Conservation (phyloP, 129 eudicot species). For the Artemisia tridentata region DNA sequence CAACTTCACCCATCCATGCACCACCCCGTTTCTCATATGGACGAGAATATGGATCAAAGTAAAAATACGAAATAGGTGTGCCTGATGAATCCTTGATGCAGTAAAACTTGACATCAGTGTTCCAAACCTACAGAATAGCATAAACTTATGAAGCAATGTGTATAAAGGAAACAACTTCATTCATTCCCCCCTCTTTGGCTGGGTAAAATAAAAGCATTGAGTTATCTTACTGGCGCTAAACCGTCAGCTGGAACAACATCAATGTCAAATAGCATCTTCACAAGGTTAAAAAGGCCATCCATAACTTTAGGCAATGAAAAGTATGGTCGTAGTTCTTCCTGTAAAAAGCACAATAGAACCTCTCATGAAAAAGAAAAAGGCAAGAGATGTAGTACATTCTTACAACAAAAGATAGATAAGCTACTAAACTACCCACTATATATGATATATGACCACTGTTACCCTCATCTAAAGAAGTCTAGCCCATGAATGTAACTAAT, state of each 20-base stretch:
- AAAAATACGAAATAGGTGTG: conserved; percentile 75
- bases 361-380: neutral
- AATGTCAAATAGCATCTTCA: conserved; percentile 77
- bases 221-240: conserved; percentile 71
- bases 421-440: neutral
- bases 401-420: neutral
- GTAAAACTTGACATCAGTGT: conserved; percentile 75
- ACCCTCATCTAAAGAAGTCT: neutral
- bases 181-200: neutral
- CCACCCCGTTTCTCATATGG: conserved; percentile 99
- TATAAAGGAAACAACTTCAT: conserved; percentile 12
- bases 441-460: neutral
- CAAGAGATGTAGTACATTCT: neutral
- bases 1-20: conserved; percentile 99
- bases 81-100: conserved; percentile 80
- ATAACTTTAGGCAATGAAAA: conserved; percentile 92
- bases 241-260: conserved; percentile 79
- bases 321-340: conserved; percentile 96
- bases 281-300: conserved; percentile 95
- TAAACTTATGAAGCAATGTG: neutral
- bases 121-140: conserved; percentile 68
- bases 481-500: neutral
- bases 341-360: conserved; percentile 27
- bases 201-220: conserved; percentile 3
- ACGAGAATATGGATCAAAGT: conserved; percentile 95